Percentiles rank a stretch among this genome's conserved stretches.
These are phyloP conservation scores for Aspergillus homomorphus DNA, from an alignment of 495 filamentous ascomycete species.

Conservation along the genomic window DNA sequence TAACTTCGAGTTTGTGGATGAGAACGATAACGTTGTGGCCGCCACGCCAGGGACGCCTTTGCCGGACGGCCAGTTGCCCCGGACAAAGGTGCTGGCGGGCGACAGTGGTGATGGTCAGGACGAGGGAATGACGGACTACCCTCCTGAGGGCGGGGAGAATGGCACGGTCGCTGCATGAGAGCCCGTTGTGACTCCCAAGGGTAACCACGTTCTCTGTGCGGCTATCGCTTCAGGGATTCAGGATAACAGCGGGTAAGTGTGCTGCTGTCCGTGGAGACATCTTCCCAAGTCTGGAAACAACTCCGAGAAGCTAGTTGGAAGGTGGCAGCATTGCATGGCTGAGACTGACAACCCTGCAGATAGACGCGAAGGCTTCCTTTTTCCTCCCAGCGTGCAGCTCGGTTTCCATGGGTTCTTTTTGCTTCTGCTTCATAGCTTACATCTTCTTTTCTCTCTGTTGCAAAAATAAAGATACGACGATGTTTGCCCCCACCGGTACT, in stretches of 20 bases:
- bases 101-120: constrained; percentile 50
- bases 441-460: neutral
- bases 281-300: neutral
- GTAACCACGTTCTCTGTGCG: neutral
- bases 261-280: neutral
- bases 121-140: constrained; percentile 40
- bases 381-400: neutral
- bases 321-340: neutral
- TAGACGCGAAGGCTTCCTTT: neutral
- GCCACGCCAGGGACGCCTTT: constrained; percentile 67
- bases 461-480: neutral
- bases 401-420: neutral
- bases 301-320: neutral
- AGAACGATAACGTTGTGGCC: constrained; percentile 82
- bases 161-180: constrained; percentile 2
- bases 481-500: neutral
- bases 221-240: neutral
- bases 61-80: constrained; percentile 46
- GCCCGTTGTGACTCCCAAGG: neutral
- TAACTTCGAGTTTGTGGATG: constrained; percentile 98
- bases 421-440: neutral
- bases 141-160: constrained; percentile 27
- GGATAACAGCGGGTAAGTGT: neutral
- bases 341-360: neutral
- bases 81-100: constrained; percentile 74